Percentiles rank a stretch among this genome's conserved stretches.
Evolutionary conservation across 192 early-diverging fungal species (phyloP).

Genomic region (Rhizophagus clarus): DNA sequence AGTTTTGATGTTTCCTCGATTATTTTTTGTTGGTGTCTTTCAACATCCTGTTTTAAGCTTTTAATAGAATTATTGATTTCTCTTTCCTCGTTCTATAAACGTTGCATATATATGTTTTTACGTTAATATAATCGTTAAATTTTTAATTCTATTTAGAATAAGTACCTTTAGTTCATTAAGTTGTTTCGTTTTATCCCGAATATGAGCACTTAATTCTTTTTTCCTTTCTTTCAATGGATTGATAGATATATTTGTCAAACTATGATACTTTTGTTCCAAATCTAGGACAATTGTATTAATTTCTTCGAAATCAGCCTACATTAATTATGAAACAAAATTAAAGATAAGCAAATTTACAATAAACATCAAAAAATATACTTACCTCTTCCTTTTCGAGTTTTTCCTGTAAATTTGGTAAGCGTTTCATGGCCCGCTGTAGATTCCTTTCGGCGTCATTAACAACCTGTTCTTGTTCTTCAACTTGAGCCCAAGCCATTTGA

Average conservation of each 20-base stretch:
- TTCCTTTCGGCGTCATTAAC: neutral
- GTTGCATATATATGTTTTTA: neutral
- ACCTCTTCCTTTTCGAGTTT: slow-evolving; percentile 28
- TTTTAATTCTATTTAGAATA: neutral
- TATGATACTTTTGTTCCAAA: slow-evolving; percentile 40
- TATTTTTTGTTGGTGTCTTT: slow-evolving; percentile 53
- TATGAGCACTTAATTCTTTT: slow-evolving; percentile 36
- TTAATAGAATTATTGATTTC: slow-evolving; percentile 50
- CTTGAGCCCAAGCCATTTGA: slow-evolving; percentile 77
- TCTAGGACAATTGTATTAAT: slow-evolving; percentile 37
- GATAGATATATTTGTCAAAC: slow-evolving; percentile 40
- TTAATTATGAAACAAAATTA: neutral
- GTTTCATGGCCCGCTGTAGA: neutral
- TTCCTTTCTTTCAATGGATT: slow-evolving; percentile 55
- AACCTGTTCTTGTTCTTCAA: slow-evolving; percentile 55
- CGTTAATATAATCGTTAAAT: neutral
- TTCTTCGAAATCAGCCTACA: slow-evolving; percentile 36
- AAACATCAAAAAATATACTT: slow-evolving; percentile 13
- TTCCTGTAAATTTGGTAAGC: neutral
- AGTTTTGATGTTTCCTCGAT: slow-evolving; percentile 44
- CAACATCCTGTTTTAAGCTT: slow-evolving; percentile 37
- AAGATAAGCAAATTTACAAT: neutral
- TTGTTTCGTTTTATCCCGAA: slow-evolving; percentile 53
- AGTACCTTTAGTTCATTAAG: slow-evolving; percentile 39
- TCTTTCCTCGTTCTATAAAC: slow-evolving; percentile 36